Base-by-base conservation (phyloP, 257 asterid species). In the Thymus quinquecostatus region DNA sequence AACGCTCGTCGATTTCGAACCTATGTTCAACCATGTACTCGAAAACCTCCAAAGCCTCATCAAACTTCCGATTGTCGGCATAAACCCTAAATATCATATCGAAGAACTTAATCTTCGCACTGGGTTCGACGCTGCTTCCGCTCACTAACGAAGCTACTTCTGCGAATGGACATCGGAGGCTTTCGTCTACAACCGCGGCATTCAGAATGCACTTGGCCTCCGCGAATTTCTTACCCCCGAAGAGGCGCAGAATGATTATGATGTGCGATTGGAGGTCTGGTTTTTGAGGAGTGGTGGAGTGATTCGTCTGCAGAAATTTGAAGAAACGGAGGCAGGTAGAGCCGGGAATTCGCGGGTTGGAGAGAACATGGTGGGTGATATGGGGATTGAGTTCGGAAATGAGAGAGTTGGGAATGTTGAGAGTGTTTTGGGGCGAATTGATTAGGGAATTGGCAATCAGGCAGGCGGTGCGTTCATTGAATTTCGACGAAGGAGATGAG, bases 31-130 rank as follows among this genome's bases (percentile, higher is more conserved):
- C 79, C 87, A 86, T 83, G 44, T 79, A 74, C 69, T 79, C 84
- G 54, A 86, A 86, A 55, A 83, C 80, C 81, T 73, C 83, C 68
- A 83, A 64, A 48, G 72, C 85, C 82, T 75, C 86, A 3, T 75
- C 80, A 28, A 83, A 77, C 66, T 65, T 81, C 34, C 80, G 12
- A 62, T 65, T 77, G 48, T 86, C 88, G 14, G 79, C 81, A 44
- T 75, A 86, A 75, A 83, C 84, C 80, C 91, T 79, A 10, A 86
- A 86, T 54, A 86, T n/a, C 88, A 83, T 77, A 78, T 86, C 87
- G 64, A 66, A 73, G 60, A 82, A 67, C 70, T 75, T 78, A 3
- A 38, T 10, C 75, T 71, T 78, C 4, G 55, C 5, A 33, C 48
- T 43, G 68, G 78, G 68, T 48, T 79, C 83, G 33, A 30, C 82